Evolutionary conservation across 129 eudicot genomes (phyloP).

Genomic region (Chrysanthemum makinoi): DNA sequence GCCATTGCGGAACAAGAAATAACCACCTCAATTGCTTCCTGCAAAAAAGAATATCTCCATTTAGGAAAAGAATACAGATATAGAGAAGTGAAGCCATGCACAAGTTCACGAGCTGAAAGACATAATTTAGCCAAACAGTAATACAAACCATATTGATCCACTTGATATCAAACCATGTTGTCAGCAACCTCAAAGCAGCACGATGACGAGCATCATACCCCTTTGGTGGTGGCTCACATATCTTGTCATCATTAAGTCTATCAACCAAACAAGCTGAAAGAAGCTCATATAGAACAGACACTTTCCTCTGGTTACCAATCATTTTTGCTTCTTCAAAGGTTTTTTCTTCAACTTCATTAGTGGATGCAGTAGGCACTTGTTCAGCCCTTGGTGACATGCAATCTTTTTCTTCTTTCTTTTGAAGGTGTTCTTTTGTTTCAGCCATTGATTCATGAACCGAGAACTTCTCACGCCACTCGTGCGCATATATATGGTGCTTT

Average conservation of each 20-base stretch:
- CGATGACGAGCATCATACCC: conserved; percentile 98
- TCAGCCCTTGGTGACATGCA: conserved; percentile 33
- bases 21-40: conserved; percentile 88
- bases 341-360: conserved; percentile 44
- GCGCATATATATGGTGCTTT: conserved; percentile 66
- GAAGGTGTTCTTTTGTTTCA: conserved; percentile 34
- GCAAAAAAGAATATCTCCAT: conserved; percentile 17
- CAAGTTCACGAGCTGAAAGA: too few relatives aligned
- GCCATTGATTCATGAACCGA: conserved; percentile 37
- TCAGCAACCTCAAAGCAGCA: conserved; percentile 86
- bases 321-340: conserved; percentile 61
- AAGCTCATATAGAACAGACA: conserved; percentile 83
- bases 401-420: conserved; percentile 38
- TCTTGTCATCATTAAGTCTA: conserved; percentile 53
- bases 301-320: conserved; percentile 66
- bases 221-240: conserved; percentile 38
- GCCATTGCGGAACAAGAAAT: conserved; percentile 96
- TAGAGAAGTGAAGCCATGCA: background rate
- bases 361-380: conserved; percentile 33
- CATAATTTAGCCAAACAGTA: background rate
- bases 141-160: conserved; percentile 76
- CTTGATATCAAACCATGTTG: conserved; percentile 85
- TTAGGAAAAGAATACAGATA: background rate
- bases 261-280: conserved; percentile 82
- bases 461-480: conserved; percentile 69